Evolutionary conservation across 2,329 filamentous ascomycete species (phyloP).

Genomic region (Trichoderma hamatum): DNA sequence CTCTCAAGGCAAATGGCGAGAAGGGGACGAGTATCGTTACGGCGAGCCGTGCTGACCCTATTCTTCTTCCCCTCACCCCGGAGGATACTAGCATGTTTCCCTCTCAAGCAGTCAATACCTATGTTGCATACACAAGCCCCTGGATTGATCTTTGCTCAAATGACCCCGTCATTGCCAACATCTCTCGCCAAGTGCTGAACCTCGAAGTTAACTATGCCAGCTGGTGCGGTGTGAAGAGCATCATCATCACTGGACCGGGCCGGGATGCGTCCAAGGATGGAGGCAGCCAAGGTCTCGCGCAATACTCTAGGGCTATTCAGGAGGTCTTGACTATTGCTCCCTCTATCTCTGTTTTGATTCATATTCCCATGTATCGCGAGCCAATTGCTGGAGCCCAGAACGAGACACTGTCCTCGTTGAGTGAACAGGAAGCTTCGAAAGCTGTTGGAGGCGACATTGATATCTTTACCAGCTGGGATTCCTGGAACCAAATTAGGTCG

Average conservation of each 20-base stretch:
- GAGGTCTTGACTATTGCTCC: conserved; percentile 75
- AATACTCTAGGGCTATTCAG: conserved; percentile 82
- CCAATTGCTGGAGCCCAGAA: conserved; percentile 58
- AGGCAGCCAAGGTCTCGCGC: conserved; percentile 59
- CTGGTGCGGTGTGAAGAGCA: conserved; percentile 85
- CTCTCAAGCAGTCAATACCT: conserved; percentile 67
- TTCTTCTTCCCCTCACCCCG: conserved; percentile 71
- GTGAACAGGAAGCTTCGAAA: conserved; percentile 39
- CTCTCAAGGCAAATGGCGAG: conserved; percentile 47
- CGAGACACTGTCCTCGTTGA: conserved; percentile 55
- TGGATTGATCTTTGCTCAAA: conserved; percentile 90
- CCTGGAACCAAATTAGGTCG: conserved; percentile 85
- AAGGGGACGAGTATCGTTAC: conserved; percentile 46
- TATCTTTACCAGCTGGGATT: conserved; percentile 84
- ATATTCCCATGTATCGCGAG: conserved; percentile 81
- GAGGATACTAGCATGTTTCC: conserved; percentile 77
- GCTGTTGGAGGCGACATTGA: conserved; percentile 57
- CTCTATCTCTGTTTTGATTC: conserved; percentile 78
- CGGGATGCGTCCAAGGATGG: conserved; percentile 59
- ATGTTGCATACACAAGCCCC: conserved; percentile 79
- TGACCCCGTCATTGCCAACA: conserved; percentile 79
- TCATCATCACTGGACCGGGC: conserved; percentile 79
- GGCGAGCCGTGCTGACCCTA: conserved; percentile 56
- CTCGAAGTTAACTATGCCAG: conserved; percentile 93
- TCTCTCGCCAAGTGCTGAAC: conserved; percentile 88